phyloP scores from a whole-genome alignment of 306 rosid species.

The Cicer yamashitae region DNA sequence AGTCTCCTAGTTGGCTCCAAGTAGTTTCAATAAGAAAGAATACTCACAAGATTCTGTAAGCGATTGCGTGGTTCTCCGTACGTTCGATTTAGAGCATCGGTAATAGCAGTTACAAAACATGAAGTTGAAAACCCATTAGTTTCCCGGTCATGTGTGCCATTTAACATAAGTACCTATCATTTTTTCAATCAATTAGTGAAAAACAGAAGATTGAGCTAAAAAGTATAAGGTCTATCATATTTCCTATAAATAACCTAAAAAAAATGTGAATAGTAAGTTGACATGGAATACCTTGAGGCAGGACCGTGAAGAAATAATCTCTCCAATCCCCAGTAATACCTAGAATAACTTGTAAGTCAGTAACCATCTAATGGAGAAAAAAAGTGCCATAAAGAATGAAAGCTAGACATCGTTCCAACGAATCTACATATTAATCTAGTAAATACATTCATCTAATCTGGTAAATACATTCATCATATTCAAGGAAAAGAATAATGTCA shows the following conservation, averaged over 20 bases:
- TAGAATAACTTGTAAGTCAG: slow-evolving; percentile 43
- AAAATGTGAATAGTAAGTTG: slow-evolving; percentile 23
- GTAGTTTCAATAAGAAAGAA: slow-evolving; percentile 36
- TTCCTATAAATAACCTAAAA: neutral
- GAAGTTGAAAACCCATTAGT: slow-evolving; percentile 83
- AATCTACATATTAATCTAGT: slow-evolving; percentile 23
- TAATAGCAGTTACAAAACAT: slow-evolving; percentile 79
- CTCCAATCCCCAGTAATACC: slow-evolving; percentile 93
- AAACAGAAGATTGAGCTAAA: slow-evolving; percentile 18
- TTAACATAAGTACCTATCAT: slow-evolving; percentile 75
- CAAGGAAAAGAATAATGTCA: slow-evolving; percentile 17
- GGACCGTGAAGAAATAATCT: slow-evolving; percentile 83
- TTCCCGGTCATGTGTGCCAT: slow-evolving; percentile 84
- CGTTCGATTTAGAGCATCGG: slow-evolving; percentile 90
- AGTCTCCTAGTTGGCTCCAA: slow-evolving; percentile 16
- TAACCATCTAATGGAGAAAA: slow-evolving; percentile 29
- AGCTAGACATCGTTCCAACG: neutral
- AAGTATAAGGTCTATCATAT: slow-evolving; percentile 10
- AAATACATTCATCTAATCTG: neutral
- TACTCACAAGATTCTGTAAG: slow-evolving; percentile 62
- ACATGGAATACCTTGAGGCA: slow-evolving; percentile 77
- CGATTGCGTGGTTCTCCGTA: slow-evolving; percentile 68
- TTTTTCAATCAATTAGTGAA: slow-evolving; percentile 22
- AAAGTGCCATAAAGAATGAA: slow-evolving; percentile 9
- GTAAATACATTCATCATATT: neutral